Base-by-base conservation (phyloP, 352 stramenopile species). In the Pythium myriotylum region DNA sequence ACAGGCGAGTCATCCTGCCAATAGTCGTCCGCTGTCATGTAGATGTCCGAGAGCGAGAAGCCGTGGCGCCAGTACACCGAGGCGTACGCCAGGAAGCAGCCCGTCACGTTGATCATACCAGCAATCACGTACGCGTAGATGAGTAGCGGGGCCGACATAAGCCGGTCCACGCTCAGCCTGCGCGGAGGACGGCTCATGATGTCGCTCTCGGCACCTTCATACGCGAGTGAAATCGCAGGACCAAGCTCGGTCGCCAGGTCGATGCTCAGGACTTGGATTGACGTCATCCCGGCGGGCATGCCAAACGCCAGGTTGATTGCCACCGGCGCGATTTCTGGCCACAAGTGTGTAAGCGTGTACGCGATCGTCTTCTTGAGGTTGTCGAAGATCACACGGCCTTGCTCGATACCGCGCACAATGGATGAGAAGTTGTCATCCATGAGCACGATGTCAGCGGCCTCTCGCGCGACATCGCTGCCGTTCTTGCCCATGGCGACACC, bases 401-500 rank as follows among this genome's bases (percentile, higher is more conserved):
- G 66, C 47, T 79, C 73, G 40, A 88, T 67, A 19, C 74, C 79
- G 2, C 63, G 60, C n/a, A 99, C 94, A 72, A 98, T 98, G 0
- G 90, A 97, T 9, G 91, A 91, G 64, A 98, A 98, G 62, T 97
- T 96, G 69, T 99, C 96, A 73, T 99, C 94, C 76, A 97, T 88
- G 43, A 97, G 80, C 45, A 98, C 92, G 64, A 98, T 98, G 65
- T 98, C 96, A 29, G 87, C 92, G 9, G 94, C 95, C 60, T 98
- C 76, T 54, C 91, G 90, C 42, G 95, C 91, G 2, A 99, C 97
- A 51, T 97, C 92, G 32, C 91, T 98, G 56, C 96, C 96, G 64
- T 91, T 95, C 52, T 91, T 89, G 22, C 95, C 97, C 96, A 99
- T 99, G 3, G 97, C 95, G 48, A 99, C 89, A 68, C 97, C 96